These are phyloP conservation scores for Spencermartinsiella europaea DNA, from an alignment of 805 yeast species.

Conservation along the genomic window DNA sequence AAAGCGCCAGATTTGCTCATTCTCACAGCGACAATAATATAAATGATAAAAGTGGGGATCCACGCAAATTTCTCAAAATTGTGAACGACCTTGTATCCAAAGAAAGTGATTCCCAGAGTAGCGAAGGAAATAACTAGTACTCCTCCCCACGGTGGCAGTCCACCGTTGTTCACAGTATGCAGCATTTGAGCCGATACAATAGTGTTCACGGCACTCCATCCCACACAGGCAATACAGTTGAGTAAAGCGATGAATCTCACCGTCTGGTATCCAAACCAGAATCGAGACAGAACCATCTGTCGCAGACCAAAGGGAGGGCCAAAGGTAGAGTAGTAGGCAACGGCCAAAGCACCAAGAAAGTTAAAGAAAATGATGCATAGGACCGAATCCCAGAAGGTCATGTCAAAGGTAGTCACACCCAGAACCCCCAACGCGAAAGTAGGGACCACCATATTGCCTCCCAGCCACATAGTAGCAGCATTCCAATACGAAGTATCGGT, in stretches of 20 bases:
- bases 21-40: slow-evolving; percentile 75
- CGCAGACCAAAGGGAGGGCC: slow-evolving; percentile 84
- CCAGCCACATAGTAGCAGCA: slow-evolving; percentile 86
- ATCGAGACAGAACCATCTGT: slow-evolving; percentile 80
- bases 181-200: slow-evolving; percentile 84
- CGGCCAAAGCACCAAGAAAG: slow-evolving; percentile 67
- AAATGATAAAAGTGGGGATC: slow-evolving; percentile 73
- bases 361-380: slow-evolving; percentile 68
- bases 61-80: slow-evolving; percentile 79
- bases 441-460: slow-evolving; percentile 84
- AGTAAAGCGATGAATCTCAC: slow-evolving; percentile 73
- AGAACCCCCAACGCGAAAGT: slow-evolving; percentile 73
- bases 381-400: slow-evolving; percentile 70
- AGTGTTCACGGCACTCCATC: slow-evolving; percentile 93
- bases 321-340: slow-evolving; percentile 75
- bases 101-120: slow-evolving; percentile 69
- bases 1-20: slow-evolving; percentile 64
- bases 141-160: slow-evolving; percentile 87
- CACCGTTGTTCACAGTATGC: slow-evolving; percentile 61
- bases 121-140: slow-evolving; percentile 61
- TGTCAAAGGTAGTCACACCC: slow-evolving; percentile 57
- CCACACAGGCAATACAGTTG: slow-evolving; percentile 81
- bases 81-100: slow-evolving; percentile 82
- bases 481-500: slow-evolving; percentile 58
- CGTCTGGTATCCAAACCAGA: slow-evolving; percentile 66